Conservation (phyloP, 2,329 filamentous ascomycete species). For the Fusarium equiseti region DNA sequence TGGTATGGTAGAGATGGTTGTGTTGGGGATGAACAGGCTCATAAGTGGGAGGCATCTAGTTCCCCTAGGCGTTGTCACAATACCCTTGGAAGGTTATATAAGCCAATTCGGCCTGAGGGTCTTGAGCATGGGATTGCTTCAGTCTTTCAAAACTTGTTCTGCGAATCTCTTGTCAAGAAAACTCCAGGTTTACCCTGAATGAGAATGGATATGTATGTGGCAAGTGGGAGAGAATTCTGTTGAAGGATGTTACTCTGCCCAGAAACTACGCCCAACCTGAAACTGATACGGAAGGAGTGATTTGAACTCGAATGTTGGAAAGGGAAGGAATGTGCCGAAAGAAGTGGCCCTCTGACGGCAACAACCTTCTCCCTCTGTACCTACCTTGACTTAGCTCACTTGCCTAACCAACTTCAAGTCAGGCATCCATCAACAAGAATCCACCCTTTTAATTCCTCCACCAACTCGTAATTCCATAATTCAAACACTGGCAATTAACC, state of each 20-base stretch:
- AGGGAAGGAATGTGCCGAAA: conserved; percentile 32
- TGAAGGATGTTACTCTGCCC: background rate
- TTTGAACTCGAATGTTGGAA: conserved; percentile 1
- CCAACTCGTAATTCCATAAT: background rate
- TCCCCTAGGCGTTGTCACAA: background rate
- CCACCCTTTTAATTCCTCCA: conserved; percentile 23
- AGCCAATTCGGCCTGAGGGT: background rate
- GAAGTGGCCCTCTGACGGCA: conserved; percentile 21
- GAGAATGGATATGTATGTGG: background rate
- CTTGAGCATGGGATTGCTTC: background rate
- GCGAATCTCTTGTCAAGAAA: background rate
- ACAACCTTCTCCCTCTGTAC: conserved; percentile 17
- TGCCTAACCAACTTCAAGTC: conserved; percentile 20
- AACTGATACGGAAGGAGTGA: conserved; percentile 1
- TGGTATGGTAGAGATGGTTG: background rate
- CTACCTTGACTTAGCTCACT: background rate
- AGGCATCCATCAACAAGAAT: conserved; percentile 25
- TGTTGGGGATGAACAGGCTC: background rate
- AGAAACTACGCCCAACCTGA: background rate
- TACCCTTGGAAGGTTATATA: conserved; percentile 2
- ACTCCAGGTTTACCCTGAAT: background rate
- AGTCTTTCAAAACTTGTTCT: background rate
- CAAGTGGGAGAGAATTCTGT: background rate
- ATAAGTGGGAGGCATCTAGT: background rate
- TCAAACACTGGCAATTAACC: background rate